A percentile compares a stretch with the other conserved stretches of the same genome.
These are phyloP conservation scores for Schizosaccharomyces versatilis DNA, from an alignment of 1,139 yeast genomes.

Conservation along the genomic window DNA sequence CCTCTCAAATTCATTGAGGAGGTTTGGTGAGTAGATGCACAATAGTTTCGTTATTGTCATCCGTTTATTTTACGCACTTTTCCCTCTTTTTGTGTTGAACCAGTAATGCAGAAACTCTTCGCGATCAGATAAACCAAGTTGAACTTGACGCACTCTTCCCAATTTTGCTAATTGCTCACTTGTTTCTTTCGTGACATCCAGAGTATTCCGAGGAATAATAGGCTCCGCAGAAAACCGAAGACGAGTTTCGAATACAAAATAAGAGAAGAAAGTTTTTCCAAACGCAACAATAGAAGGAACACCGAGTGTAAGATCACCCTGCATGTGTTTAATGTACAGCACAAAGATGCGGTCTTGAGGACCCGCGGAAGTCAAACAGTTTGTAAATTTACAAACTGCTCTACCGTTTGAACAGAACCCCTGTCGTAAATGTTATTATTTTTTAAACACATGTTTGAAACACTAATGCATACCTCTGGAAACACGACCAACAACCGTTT, in stretches of 20 bases:
- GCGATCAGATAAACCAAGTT: background rate
- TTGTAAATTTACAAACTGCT: background rate
- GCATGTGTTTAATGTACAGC: background rate
- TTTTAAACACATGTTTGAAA: background rate
- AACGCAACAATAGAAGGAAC: background rate
- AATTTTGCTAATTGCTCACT: background rate
- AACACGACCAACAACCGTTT: background rate
- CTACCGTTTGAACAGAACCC: background rate
- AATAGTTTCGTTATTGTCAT: no score
- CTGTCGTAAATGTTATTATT: background rate
- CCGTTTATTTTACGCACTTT: no score
- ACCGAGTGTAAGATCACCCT: background rate
- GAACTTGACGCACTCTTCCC: background rate
- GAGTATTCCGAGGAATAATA: background rate
- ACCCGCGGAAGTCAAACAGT: background rate
- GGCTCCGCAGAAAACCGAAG: conserved; percentile 1
- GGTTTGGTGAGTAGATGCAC: background rate
- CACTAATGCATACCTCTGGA: background rate
- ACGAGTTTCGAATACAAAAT: background rate
- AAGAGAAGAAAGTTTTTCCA: background rate
- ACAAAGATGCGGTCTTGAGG: background rate
- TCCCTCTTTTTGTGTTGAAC: no score
- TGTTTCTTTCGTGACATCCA: background rate
- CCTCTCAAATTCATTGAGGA: background rate
- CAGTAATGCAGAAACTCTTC: no score